Percentiles rank a stretch among this genome's conserved stretches.
Conservation (phyloP, 1,284 basidiomycete species). For the Ustilago bromivora region DNA sequence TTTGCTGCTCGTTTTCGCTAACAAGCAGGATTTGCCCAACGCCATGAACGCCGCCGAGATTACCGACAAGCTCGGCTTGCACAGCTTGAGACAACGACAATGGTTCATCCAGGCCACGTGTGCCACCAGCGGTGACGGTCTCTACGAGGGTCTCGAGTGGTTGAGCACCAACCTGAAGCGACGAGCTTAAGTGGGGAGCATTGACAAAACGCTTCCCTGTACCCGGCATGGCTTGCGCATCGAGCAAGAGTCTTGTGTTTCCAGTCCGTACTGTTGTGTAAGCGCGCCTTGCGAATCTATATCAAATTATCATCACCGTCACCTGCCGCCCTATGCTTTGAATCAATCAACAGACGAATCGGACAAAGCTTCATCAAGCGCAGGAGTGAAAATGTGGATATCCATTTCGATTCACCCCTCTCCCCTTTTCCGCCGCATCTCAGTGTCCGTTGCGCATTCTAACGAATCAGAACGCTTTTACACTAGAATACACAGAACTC, state of each 20-base stretch:
- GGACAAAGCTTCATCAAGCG: constrained; percentile 21
- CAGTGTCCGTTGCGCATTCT: constrained; percentile 28
- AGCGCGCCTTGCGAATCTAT: constrained; percentile 28
- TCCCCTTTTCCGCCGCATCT: constrained; percentile 17
- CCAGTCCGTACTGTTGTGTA: neutral
- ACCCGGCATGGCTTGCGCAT: constrained; percentile 12
- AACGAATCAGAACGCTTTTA: constrained; percentile 43
- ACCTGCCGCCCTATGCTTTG: constrained; percentile 33
- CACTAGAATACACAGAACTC: neutral
- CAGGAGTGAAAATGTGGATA: constrained; percentile 56
- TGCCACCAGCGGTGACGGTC: constrained; percentile 97
- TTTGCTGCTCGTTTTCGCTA: constrained; percentile 97
- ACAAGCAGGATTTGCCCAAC: constrained; percentile 99
- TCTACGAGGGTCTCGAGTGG: constrained; percentile 85
- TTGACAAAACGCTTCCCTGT: constrained; percentile 1
- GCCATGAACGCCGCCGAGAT: constrained; percentile 99
- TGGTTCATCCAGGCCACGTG: constrained; percentile 98
- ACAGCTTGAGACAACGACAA: constrained; percentile 89
- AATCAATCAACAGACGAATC: constrained; percentile 17
- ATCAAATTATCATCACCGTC: constrained; percentile 26
- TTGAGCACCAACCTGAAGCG: constrained; percentile 89
- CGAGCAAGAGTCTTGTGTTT: constrained; percentile 1
- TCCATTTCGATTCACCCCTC: constrained; percentile 11
- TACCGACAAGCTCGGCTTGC: constrained; percentile 98
- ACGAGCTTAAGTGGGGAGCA: constrained; percentile 74